Conservation (phyloP, 108 stramenopile species). For the Heterococcus sp. region DNA sequence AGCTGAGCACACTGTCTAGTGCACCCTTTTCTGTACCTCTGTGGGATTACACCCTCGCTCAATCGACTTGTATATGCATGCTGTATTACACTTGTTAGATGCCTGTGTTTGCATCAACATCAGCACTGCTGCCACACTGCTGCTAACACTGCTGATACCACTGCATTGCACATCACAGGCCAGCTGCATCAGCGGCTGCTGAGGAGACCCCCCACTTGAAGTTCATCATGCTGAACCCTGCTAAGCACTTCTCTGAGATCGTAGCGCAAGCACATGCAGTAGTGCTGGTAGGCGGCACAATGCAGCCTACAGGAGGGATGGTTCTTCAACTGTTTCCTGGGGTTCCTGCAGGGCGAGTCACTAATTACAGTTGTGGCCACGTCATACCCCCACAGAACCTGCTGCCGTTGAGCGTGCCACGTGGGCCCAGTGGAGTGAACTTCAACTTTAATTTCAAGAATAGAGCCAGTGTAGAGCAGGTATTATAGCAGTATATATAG, state of each 20-base stretch:
- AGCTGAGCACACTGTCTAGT: no score
- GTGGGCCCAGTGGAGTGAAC: slow-evolving; percentile 56
- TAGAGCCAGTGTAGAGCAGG: slow-evolving; percentile 57
- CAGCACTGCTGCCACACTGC: no score
- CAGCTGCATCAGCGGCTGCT: background rate
- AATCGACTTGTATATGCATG: no score
- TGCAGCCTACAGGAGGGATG: slow-evolving; percentile 81
- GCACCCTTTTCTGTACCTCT: no score
- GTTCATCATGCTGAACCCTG: slow-evolving; percentile 82
- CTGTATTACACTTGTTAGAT: no score
- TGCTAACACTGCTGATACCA: no score
- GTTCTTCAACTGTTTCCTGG: slow-evolving; percentile 75
- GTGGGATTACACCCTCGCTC: no score
- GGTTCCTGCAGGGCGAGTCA: slow-evolving; percentile 9
- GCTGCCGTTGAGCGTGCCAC: slow-evolving; percentile 26
- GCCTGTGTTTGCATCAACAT: no score
- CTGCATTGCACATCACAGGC: background rate
- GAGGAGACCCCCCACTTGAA: slow-evolving; percentile 48
- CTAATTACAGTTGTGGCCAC: slow-evolving; percentile 89
- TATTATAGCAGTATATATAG: no score
- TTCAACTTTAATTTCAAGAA: slow-evolving; percentile 80
- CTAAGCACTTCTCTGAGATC: slow-evolving; percentile 70
- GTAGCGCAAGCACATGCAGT: slow-evolving; percentile 78
- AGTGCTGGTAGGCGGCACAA: slow-evolving; percentile 91
- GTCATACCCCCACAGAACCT: slow-evolving; percentile 75